A percentile compares a stretch with the other conserved stretches of the same genome.
phyloP scores from a whole-genome alignment of 257 asterid species.

The Apocynum venetum region DNA sequence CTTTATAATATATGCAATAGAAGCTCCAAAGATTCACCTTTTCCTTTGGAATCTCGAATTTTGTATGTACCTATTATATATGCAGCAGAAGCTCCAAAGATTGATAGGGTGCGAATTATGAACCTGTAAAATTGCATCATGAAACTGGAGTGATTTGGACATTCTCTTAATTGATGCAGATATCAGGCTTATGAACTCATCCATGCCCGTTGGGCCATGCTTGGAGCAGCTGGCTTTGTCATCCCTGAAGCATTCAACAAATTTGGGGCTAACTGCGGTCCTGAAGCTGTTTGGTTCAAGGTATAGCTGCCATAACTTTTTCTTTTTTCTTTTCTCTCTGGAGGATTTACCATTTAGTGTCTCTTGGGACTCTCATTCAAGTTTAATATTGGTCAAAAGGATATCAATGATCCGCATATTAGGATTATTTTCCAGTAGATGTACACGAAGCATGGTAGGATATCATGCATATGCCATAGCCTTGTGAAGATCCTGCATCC shows the following conservation, averaged over 20 bases:
- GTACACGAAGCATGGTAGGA: background rate
- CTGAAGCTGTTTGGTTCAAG: slow-evolving; percentile 99
- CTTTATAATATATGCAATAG: no score
- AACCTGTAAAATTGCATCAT: background rate
- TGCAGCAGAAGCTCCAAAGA: background rate
- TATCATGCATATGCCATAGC: background rate
- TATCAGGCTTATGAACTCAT: slow-evolving; percentile 88
- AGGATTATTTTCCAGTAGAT: no score
- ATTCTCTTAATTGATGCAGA: slow-evolving; percentile 26
- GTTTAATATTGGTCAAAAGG: background rate
- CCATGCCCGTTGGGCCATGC: slow-evolving; percentile 98
- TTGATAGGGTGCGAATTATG: background rate
- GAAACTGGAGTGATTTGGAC: background rate
- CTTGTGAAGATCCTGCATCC: background rate
- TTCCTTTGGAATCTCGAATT: background rate
- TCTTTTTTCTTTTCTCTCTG: no score
- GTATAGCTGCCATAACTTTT: slow-evolving; percentile 16
- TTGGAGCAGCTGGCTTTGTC: slow-evolving; percentile 93
- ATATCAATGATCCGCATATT: no score
- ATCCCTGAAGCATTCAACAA: slow-evolving; percentile 99
- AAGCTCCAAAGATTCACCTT: no score
- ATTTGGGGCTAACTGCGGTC: slow-evolving; percentile 91
- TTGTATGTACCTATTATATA: background rate
- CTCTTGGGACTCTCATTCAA: background rate
- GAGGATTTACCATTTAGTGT: no score